Evolutionary conservation across 2,329 filamentous ascomycete genomes (phyloP).

Genomic region (Diplodia mutila): DNA sequence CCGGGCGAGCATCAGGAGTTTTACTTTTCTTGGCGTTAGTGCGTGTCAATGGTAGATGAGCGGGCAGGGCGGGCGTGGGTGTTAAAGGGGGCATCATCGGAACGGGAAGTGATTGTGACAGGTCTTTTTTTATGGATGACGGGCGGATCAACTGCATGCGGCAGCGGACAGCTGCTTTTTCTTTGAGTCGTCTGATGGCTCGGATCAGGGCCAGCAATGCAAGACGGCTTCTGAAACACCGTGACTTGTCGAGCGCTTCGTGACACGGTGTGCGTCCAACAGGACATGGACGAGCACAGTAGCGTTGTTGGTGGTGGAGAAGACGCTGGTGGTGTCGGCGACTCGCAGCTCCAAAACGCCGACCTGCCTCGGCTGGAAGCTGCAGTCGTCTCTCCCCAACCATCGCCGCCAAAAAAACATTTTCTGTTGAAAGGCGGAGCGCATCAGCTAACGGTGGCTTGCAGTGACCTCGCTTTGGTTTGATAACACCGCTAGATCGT

Average conservation of each 20-base stretch:
- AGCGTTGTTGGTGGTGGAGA: neutral
- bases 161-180: neutral
- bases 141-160: neutral
- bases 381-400: neutral
- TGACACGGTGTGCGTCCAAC: neutral
- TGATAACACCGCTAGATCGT: neutral
- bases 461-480: neutral
- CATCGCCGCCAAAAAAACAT: neutral
- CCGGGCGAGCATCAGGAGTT: slow-evolving; percentile 7
- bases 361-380: slow-evolving; percentile 12
- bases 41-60: neutral
- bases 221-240: neutral
- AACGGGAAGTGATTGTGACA: neutral
- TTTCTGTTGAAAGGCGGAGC: neutral
- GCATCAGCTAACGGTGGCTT: neutral
- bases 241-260: neutral
- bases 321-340: neutral
- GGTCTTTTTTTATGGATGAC: neutral
- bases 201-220: neutral
- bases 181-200: neutral
- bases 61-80: neutral
- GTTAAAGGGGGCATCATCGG: neutral
- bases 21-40: neutral
- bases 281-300: neutral
- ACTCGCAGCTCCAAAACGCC: neutral